phyloP scores from a whole-genome alignment of 164 flowering plant genomes.

The Stephania yunnanensis region DNA sequence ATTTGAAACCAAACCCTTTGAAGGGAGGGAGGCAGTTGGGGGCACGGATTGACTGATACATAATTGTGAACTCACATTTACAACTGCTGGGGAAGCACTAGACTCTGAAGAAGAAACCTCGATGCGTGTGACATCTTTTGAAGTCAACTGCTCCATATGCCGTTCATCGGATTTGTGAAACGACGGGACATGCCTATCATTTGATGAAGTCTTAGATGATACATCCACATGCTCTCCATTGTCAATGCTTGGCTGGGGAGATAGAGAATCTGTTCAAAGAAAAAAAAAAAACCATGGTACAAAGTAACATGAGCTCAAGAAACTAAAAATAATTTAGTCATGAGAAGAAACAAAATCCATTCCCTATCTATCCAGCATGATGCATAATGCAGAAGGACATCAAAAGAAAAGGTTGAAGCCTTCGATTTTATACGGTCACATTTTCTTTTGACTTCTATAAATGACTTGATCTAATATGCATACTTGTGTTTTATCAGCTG shows the following conservation, averaged over 20 bases:
- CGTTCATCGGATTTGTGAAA: slow-evolving; percentile 19
- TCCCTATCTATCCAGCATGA: neutral
- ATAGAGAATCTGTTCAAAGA: slow-evolving; percentile 24
- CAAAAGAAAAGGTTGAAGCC: neutral
- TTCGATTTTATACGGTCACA: neutral
- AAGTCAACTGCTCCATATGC: slow-evolving; percentile 20
- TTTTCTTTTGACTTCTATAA: too few species aligned
- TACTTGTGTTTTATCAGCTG: too few species aligned
- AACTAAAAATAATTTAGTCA: neutral
- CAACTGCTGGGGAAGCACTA: slow-evolving; percentile 18
- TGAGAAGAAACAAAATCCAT: neutral
- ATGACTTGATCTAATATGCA: too few species aligned
- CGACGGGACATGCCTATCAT: slow-evolving; percentile 20
- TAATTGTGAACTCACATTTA: slow-evolving; percentile 23
- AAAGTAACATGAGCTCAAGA: neutral
- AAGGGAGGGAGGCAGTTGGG: slow-evolving; percentile 23
- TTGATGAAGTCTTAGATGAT: slow-evolving; percentile 10
- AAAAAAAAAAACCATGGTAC: neutral
- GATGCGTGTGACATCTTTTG: slow-evolving; percentile 15
- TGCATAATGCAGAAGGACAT: neutral
- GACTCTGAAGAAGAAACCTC: slow-evolving; percentile 22
- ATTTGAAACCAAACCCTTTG: slow-evolving; percentile 25
- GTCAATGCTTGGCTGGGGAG: slow-evolving; percentile 15
- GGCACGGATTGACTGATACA: slow-evolving; percentile 20
- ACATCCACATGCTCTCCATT: slow-evolving; percentile 19